These are phyloP conservation scores for Torulaspora indica DNA, from an alignment of 805 yeast species.

Conservation along the genomic window DNA sequence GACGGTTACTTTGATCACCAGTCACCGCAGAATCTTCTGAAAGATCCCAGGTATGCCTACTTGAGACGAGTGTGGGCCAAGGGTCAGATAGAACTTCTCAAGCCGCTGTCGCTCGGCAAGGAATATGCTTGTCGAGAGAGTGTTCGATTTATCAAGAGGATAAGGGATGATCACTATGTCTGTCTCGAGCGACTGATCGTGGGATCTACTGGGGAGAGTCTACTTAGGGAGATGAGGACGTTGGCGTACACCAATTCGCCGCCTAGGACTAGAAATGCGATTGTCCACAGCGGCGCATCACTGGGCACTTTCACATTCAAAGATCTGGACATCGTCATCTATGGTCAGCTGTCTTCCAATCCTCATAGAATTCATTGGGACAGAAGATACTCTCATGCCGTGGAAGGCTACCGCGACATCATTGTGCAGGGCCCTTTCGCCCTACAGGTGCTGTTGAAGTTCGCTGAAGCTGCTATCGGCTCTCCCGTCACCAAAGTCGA, in stretches of 20 bases:
- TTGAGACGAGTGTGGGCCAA: conserved; percentile 74
- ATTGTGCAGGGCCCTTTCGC: conserved; percentile 82
- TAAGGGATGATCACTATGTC: conserved; percentile 44
- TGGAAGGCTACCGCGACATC: conserved; percentile 57
- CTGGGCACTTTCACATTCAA: conserved; percentile 31
- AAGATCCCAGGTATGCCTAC: conserved; percentile 31
- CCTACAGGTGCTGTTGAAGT: conserved; percentile 54
- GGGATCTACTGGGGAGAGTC: neutral
- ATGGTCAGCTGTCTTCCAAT: conserved; percentile 74
- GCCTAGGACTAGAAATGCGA: conserved; percentile 2
- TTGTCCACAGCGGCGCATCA: neutral
- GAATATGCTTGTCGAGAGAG: conserved; percentile 50
- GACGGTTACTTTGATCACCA: conserved; percentile 85
- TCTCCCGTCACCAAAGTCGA: conserved; percentile 31
- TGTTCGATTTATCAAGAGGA: conserved; percentile 40
- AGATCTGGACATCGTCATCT: conserved; percentile 47
- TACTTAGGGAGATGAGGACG: conserved; percentile 48
- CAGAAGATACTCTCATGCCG: conserved; percentile 43
- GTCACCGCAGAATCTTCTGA: conserved; percentile 45
- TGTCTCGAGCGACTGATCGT: conserved; percentile 50
- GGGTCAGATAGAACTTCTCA: conserved; percentile 50
- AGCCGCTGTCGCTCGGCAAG: conserved; percentile 38
- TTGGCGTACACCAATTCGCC: conserved; percentile 54
- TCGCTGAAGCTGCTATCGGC: conserved; percentile 36
- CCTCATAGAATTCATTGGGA: conserved; percentile 83